These are phyloP conservation scores for Passalora sequoiae DNA, from an alignment of 2,329 filamentous ascomycete species.

Conservation along the genomic window DNA sequence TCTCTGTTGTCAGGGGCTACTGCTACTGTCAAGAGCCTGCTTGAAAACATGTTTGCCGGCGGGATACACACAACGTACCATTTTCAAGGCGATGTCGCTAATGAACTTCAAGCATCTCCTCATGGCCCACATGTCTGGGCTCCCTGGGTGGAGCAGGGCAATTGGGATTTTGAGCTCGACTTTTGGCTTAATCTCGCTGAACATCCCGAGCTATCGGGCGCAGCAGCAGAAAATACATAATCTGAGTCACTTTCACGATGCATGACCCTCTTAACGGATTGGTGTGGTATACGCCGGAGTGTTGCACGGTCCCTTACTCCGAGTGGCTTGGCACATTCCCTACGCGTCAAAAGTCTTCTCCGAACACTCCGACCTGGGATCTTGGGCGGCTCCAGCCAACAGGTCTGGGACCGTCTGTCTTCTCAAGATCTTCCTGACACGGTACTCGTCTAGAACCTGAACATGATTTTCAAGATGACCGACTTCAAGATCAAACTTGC, in stretches of 20 bases:
- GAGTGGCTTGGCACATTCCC: too few relatives aligned
- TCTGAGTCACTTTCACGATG: too few relatives aligned
- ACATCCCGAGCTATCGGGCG: constrained; percentile 27
- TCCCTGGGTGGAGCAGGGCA: constrained; percentile 16
- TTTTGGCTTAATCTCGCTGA: constrained; percentile 33
- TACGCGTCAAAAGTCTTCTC: too few relatives aligned
- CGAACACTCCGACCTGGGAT: too few relatives aligned
- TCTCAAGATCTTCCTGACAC: too few relatives aligned
- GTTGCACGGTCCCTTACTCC: too few relatives aligned
- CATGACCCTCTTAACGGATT: too few relatives aligned
- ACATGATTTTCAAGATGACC: too few relatives aligned
- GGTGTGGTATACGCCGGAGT: too few relatives aligned
- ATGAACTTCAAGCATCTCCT: not conserved
- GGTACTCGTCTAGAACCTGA: too few relatives aligned
- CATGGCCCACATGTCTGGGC: constrained; percentile 7
- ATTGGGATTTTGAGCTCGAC: constrained; percentile 28
- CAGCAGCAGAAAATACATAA: constrained; percentile 3
- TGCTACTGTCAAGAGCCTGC: constrained; percentile 29
- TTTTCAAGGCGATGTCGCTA: not conserved
- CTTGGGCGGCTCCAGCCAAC: too few relatives aligned
- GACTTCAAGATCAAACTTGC: constrained; percentile 5
- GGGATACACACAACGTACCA: constrained; percentile 11
- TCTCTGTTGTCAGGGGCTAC: constrained; percentile 29
- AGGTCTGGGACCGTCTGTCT: too few relatives aligned
- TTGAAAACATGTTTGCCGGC: constrained; percentile 13